Percentiles rank a stretch among this genome's conserved stretches.
phyloP scores from a whole-genome alignment of 805 yeast genomes.

The Candida berthetii region DNA sequence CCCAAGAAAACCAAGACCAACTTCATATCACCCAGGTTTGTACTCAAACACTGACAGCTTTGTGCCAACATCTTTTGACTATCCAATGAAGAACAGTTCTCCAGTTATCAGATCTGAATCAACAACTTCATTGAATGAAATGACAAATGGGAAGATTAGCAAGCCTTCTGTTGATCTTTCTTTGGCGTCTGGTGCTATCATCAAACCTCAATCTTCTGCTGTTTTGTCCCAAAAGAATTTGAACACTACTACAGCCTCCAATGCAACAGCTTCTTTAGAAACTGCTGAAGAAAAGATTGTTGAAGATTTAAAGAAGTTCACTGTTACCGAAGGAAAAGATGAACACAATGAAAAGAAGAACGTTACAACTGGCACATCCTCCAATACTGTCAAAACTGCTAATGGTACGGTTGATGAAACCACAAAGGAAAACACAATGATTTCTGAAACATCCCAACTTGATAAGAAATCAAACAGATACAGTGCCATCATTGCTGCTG shows the following conservation, averaged over 20 bases:
- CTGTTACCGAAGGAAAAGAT: constrained; percentile 3
- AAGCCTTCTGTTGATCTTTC: constrained; percentile 28
- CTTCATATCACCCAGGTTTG: constrained; percentile 73
- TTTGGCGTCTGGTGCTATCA: constrained; percentile 29
- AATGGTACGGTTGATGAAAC: constrained; percentile 8
- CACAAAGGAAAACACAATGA: neutral
- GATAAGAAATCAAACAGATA: constrained; percentile 17
- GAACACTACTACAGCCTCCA: neutral
- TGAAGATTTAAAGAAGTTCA: constrained; percentile 16
- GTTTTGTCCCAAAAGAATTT: constrained; percentile 4
- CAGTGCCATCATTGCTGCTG: constrained; percentile 23
- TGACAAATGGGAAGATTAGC: constrained; percentile 23
- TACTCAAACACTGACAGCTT: constrained; percentile 17
- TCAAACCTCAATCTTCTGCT: constrained; percentile 23
- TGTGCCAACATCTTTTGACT: neutral
- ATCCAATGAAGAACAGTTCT: neutral
- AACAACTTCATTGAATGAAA: constrained; percentile 30
- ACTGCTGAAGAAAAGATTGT: constrained; percentile 8
- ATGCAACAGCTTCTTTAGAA: neutral
- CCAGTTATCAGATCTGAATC: constrained; percentile 31
- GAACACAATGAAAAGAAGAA: no score
- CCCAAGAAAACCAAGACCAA: constrained; percentile 69
- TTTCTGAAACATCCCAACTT: neutral
- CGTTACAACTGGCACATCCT: constrained; percentile 6
- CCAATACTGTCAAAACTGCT: constrained; percentile 7